These are phyloP conservation scores for Globisporangium emineosum DNA, from an alignment of 352 stramenopile genomes.

Conservation along the genomic window DNA sequence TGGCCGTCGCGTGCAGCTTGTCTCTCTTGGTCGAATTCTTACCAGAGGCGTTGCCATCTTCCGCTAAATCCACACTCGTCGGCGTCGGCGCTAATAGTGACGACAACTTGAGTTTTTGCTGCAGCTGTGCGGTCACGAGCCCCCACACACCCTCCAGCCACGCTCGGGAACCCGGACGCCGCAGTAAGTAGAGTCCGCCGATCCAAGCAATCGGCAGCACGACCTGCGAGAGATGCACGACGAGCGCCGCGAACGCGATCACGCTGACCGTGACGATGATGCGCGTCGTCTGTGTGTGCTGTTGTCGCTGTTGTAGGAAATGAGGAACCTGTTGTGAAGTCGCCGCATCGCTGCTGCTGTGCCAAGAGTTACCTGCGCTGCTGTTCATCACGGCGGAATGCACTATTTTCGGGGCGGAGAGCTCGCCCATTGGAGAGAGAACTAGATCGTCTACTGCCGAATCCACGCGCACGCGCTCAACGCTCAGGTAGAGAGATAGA, in stretches of 20 bases:
- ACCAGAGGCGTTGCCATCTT: neutral
- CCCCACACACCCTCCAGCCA: neutral
- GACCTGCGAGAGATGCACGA: slow-evolving; percentile 5
- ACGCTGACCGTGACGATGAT: neutral
- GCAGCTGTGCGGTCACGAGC: neutral
- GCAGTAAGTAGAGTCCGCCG: neutral
- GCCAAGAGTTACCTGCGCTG: neutral
- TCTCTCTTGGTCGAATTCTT: neutral
- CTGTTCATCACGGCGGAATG: neutral
- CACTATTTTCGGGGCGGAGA: neutral
- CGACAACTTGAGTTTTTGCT: slow-evolving; percentile 4
- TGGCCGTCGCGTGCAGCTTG: neutral
- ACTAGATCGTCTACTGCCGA: neutral
- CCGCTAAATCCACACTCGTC: neutral
- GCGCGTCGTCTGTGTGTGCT: neutral
- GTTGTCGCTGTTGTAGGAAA: neutral
- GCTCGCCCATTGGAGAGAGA: neutral
- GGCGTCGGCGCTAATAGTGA: neutral
- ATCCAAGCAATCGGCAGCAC: slow-evolving; percentile 5
- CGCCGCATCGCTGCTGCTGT: neutral
- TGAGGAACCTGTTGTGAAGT: neutral
- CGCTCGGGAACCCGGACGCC: neutral
- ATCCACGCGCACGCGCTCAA: neutral
- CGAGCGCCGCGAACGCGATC: slow-evolving; percentile 8
- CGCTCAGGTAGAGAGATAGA: neutral